phyloP scores from a whole-genome alignment of 139 green algal species.

The Eudorina sp. region DNA sequence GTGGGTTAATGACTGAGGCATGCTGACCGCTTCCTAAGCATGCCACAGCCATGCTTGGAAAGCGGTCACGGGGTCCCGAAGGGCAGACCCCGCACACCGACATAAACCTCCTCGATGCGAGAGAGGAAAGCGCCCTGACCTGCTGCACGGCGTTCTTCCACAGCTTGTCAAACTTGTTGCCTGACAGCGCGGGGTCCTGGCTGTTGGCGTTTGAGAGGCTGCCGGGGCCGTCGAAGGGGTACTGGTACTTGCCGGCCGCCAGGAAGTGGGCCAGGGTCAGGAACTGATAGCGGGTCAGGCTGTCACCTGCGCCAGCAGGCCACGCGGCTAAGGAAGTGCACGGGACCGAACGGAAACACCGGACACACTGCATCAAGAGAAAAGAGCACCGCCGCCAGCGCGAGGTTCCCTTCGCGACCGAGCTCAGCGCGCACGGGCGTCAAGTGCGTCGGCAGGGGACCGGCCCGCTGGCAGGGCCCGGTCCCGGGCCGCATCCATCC shows the following conservation, averaged over 20 bases:
- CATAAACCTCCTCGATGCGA: neutral
- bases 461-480: no score
- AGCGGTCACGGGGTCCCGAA: no score
- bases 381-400: no score
- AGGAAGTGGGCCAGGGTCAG: neutral
- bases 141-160: neutral
- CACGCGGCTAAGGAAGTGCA: neutral
- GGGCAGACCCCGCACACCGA: no score
- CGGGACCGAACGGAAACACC: neutral
- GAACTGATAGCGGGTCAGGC: neutral
- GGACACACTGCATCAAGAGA: no score
- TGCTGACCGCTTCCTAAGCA: neutral
- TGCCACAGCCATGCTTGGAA: neutral
- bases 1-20: neutral
- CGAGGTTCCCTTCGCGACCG: no score
- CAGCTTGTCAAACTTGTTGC: neutral
- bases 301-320: neutral
- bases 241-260: neutral
- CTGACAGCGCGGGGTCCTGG: neutral
- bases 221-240: neutral
- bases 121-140: neutral
- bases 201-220: conserved; percentile 11
- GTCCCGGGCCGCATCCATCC: no score
- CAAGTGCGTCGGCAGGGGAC: no score
- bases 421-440: no score